Evolutionary conservation across 2,329 filamentous ascomycete genomes (phyloP).

Genomic region (Huntiella moniliformis): DNA sequence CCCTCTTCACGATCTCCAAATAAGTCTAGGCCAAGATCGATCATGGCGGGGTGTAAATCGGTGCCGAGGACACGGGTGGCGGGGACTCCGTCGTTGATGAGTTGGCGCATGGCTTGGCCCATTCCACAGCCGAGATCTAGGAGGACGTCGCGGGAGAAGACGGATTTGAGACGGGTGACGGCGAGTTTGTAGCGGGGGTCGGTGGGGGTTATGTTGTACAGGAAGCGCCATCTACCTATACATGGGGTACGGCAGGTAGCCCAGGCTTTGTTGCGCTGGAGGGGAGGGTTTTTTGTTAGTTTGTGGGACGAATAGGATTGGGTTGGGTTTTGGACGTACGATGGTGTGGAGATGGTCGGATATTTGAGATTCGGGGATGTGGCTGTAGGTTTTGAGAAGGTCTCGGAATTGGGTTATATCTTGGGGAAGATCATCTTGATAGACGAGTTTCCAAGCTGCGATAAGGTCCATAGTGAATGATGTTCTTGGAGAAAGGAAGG

Average conservation of each 20-base stretch:
- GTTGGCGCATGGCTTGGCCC: constrained; percentile 30
- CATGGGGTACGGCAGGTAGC: constrained; percentile 25
- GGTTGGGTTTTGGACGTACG: constrained; percentile 8
- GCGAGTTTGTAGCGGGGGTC: constrained; percentile 26
- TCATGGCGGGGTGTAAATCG: constrained; percentile 30
- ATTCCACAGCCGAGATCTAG: constrained; percentile 33
- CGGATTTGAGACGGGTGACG: constrained; percentile 23
- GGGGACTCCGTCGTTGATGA: constrained; percentile 30
- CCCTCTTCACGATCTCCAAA: constrained; percentile 31
- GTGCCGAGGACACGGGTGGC: constrained; percentile 29
- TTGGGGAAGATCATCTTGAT: constrained; percentile 17
- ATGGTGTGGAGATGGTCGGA: constrained; percentile 15
- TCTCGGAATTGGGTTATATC: constrained; percentile 20
- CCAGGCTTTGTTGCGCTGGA: constrained; percentile 27
- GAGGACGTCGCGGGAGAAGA: constrained; percentile 22
- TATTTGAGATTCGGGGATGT: constrained; percentile 19
- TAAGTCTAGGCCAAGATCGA: constrained; percentile 42
- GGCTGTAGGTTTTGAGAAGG: constrained; percentile 22
- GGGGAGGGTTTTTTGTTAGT: not conserved
- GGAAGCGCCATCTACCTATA: constrained; percentile 31
- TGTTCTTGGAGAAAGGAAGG: too few species aligned
- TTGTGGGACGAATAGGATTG: not conserved
- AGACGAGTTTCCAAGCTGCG: constrained; percentile 13
- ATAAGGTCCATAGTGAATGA: constrained; percentile 12
- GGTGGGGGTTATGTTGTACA: constrained; percentile 23